Percentiles rank a stretch among this genome's conserved stretches.
Evolutionary conservation across 805 yeast genomes (phyloP).

Genomic region (Huiozyma naganishii): DNA sequence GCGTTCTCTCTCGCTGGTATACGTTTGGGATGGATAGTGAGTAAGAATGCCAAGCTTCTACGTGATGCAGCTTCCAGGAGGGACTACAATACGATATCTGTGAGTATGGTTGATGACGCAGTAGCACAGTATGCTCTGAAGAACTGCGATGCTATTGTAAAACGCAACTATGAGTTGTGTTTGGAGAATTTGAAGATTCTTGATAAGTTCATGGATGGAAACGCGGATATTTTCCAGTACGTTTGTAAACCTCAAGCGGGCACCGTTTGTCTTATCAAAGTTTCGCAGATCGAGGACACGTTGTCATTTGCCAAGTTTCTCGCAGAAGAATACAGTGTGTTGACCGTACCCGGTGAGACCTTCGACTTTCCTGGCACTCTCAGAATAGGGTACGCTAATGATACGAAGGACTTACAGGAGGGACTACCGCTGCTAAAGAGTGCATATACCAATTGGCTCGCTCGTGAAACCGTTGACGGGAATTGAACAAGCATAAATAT

Average conservation of each 20-base stretch:
- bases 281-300: constrained; percentile 27
- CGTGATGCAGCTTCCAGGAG: constrained; percentile 31
- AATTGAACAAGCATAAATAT: background rate
- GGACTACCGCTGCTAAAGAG: constrained; percentile 27
- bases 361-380: constrained; percentile 34
- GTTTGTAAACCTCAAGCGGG: constrained; percentile 37
- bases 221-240: constrained; percentile 30
- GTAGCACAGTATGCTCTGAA: constrained; percentile 35
- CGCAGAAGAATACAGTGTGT: constrained; percentile 26
- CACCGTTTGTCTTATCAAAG: constrained; percentile 34
- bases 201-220: constrained; percentile 25
- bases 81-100: constrained; percentile 42
- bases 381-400: constrained; percentile 41
- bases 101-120: constrained; percentile 37
- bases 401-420: constrained; percentile 24
- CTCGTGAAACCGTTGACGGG: background rate
- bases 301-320: constrained; percentile 28
- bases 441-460: constrained; percentile 7
- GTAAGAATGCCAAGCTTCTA: constrained; percentile 26
- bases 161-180: constrained; percentile 34
- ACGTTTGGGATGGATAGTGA: constrained; percentile 42
- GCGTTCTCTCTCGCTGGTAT: constrained; percentile 45
- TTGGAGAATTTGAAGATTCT: constrained; percentile 28
- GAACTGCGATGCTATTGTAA: constrained; percentile 28
- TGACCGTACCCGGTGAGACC: constrained; percentile 42